Base-by-base conservation (phyloP, 2,329 filamentous ascomycete species). In the Venturia asperata region DNA sequence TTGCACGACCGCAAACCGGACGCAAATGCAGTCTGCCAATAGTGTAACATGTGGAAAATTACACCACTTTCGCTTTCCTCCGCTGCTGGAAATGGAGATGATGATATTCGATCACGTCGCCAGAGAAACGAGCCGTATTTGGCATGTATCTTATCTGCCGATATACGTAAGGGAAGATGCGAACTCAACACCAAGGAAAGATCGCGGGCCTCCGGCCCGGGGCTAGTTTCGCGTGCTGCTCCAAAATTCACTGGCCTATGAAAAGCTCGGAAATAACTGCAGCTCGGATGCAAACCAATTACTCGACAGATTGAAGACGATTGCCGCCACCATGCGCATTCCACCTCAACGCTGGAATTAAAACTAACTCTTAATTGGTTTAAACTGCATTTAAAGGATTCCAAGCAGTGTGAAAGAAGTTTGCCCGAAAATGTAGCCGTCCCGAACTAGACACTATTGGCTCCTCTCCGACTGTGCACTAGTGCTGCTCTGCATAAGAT, bases 171-270 rank as follows among this genome's bases (percentile, higher is more conserved):
- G 21, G 47, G 47, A 52, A 13, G 47, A 9, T 52, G 47, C 52
- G 30, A 58, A 58, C 30, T 21, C 52, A 58, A 37, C 52, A 58
- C 52, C 52, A 37, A 37, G 52, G 10, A n/a, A 34, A 52, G 21
- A 52, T 58, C 15, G 24, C 49, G 52, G 52, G 21, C 27, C 37
- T 37, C 30, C 52, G 52, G 52, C 52, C 52, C 52, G 52, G 52
- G 24, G 17, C 19, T 58, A 39, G 15, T 37, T 37, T 58, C 30
- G 52, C 52, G 52, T 58, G 30, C 30, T 37, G 5, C 15, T 30
- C 27, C 52, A 37, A 58, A 58, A 37, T n/a, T 34, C 21, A 27
- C 52, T 58, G 52, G 30, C 52, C 24, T 55, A 24, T 34, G 49
- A 55, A 55, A 1, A 47, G 11, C 5, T 34, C 11, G 24, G 24